phyloP scores from a whole-genome alignment of 768 basidiomycete genomes.

The Saitozyma sp. region DNA sequence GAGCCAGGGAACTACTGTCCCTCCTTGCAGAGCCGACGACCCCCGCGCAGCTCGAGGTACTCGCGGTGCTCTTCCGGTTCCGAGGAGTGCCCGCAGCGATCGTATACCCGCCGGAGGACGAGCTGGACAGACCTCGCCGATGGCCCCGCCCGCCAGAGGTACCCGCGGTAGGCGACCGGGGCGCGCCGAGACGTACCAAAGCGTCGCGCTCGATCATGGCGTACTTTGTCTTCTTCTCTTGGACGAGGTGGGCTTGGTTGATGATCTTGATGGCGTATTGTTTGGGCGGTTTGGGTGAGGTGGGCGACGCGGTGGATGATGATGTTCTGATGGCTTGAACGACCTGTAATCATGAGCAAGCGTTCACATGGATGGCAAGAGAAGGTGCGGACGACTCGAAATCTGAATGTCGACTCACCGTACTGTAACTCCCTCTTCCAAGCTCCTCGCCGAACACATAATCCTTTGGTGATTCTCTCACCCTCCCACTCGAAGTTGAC shows the following conservation, averaged over 20 bases:
- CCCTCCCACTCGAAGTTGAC: constrained; percentile 4
- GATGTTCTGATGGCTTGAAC: constrained; percentile 22
- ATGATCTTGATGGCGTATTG: constrained; percentile 54
- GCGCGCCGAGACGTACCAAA: constrained; percentile 44
- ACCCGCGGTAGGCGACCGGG: constrained; percentile 6
- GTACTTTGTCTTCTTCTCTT: constrained; percentile 53
- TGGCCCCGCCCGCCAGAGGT: too few species aligned
- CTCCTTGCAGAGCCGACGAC: too few species aligned
- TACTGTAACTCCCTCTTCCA: constrained; percentile 53
- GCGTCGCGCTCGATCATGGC: constrained; percentile 53
- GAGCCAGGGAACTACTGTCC: too few species aligned
- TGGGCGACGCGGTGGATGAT: constrained; percentile 24
- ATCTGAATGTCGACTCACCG: constrained; percentile 29
- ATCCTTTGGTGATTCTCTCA: constrained; percentile 36
- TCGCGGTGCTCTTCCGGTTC: too few species aligned
- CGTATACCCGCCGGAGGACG: too few species aligned
- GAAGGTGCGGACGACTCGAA: too few species aligned
- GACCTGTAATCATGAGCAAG: constrained; percentile 14
- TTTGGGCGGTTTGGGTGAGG: constrained; percentile 23
- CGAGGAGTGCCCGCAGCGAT: too few species aligned
- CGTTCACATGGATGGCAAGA: too few species aligned
- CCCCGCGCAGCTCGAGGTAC: too few species aligned
- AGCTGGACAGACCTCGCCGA: too few species aligned
- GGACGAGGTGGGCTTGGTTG: constrained; percentile 52
- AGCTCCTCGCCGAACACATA: constrained; percentile 52